These are phyloP conservation scores for Amanita polypyramis DNA, from an alignment of 768 basidiomycete species.

Conservation along the genomic window DNA sequence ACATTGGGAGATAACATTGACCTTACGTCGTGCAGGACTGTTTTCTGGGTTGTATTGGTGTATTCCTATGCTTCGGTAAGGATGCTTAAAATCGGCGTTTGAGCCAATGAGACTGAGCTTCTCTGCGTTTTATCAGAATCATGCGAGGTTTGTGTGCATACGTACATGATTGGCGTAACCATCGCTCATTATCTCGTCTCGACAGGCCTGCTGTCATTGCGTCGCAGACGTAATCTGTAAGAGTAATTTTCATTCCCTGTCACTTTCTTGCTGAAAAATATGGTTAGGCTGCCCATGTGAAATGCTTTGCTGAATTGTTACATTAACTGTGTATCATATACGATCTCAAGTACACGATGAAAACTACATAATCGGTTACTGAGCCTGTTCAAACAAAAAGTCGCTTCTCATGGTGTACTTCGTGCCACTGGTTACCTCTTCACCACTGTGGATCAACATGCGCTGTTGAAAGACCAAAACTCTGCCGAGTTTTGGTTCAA, in stretches of 20 bases:
- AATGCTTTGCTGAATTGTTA: background rate
- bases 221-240: conserved; percentile 1
- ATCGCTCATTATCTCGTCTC: background rate
- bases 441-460: conserved; percentile 26
- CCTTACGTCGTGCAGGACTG: background rate
- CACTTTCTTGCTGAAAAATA: background rate
- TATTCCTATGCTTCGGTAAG: conserved; percentile 5
- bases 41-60: background rate
- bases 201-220: conserved; percentile 2
- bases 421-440: conserved; percentile 22
- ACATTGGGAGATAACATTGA: background rate
- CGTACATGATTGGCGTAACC: background rate
- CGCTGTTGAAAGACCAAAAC: conserved; percentile 32
- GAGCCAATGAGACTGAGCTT: background rate
- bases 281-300: conserved; percentile 4
- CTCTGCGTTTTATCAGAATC: conserved; percentile 1
- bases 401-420: conserved; percentile 30
- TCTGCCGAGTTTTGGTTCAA: conserved; percentile 26
- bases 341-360: background rate
- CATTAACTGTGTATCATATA: background rate
- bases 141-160: background rate
- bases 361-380: background rate
- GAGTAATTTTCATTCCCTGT: background rate
- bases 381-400: conserved; percentile 23
- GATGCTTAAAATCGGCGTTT: background rate